These are phyloP conservation scores for Melocanna baccifera DNA, from an alignment of 176 grass and related monocot species.

Conservation along the genomic window DNA sequence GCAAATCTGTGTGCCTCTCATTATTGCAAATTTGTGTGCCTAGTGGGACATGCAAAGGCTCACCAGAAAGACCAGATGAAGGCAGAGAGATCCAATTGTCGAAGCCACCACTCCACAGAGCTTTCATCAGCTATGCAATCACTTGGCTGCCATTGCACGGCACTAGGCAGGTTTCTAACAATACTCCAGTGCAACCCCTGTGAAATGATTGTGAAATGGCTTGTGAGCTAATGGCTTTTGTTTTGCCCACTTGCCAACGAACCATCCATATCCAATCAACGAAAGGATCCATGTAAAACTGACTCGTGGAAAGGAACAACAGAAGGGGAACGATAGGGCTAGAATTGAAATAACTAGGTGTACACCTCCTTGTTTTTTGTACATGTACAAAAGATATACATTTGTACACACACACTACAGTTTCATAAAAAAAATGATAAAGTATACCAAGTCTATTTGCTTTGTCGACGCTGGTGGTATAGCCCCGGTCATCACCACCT, in stretches of 20 bases:
- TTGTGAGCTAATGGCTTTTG: neutral
- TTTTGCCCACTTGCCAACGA: neutral
- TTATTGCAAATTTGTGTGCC: neutral
- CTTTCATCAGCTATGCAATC: constrained; percentile 26
- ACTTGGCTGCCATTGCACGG: constrained; percentile 26
- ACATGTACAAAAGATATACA: neutral
- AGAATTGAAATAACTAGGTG: neutral
- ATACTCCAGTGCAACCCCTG: neutral
- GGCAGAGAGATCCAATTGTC: neutral
- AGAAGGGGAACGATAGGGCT: neutral
- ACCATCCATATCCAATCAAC: constrained; percentile 16
- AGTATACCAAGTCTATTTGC: neutral
- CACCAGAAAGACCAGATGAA: neutral
- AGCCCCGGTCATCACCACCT: neutral
- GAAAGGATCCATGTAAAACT: constrained; percentile 6
- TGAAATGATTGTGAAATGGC: constrained; percentile 18
- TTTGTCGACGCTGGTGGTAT: neutral
- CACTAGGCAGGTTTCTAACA: neutral
- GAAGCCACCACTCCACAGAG: neutral
- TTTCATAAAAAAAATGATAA: neutral
- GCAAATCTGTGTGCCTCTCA: neutral
- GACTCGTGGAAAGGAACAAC: constrained; percentile 7
- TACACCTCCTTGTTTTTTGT: neutral
- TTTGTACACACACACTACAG: neutral
- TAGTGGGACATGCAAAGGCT: neutral